Evolutionary conservation across 2,329 filamentous ascomycete species (phyloP).

Genomic region (Alternaria sp.): DNA sequence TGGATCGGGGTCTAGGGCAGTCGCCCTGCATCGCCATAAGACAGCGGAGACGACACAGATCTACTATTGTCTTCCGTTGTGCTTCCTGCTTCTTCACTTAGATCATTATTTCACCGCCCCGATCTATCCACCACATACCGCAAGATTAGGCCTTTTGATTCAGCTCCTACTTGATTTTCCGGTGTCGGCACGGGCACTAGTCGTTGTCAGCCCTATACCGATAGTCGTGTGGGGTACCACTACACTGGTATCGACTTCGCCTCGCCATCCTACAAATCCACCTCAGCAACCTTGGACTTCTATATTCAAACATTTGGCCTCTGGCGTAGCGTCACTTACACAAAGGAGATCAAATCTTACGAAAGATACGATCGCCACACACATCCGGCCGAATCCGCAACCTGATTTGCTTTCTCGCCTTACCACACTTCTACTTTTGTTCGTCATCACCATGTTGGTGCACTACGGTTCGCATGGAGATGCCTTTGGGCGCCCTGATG

Average conservation of each 20-base stretch:
- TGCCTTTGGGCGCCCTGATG: conserved; percentile 22
- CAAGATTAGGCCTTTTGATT: conserved; percentile 10
- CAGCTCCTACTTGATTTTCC: conserved; percentile 8
- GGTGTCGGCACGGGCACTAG: conserved; percentile 13
- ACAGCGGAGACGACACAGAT: conserved; percentile 22
- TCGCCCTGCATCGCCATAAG: conserved; percentile 23
- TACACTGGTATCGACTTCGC: conserved; percentile 26
- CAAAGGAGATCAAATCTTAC: conserved; percentile 14
- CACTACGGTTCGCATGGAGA: conserved; percentile 17
- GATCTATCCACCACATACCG: conserved; percentile 12
- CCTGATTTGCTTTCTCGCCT: conserved; percentile 18
- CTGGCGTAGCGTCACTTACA: conserved; percentile 12
- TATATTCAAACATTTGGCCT: conserved; percentile 14
- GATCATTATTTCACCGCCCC: conserved; percentile 21
- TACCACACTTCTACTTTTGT: conserved; percentile 14
- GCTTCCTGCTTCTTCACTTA: conserved; percentile 9
- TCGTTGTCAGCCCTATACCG: conserved; percentile 34
- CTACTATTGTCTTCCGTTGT: conserved; percentile 17
- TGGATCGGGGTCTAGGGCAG: conserved; percentile 11
- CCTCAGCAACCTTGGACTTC: conserved; percentile 26
- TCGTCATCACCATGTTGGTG: conserved; percentile 25
- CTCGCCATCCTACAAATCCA: conserved; percentile 22
- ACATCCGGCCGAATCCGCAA: conserved; percentile 13
- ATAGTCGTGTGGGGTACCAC: conserved; percentile 24
- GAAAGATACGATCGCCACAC: conserved; percentile 17